A percentile compares a stretch with the other conserved stretches of the same genome.
Conservation (phyloP, 768 basidiomycete genomes). For the Tulasnella sp. region DNA sequence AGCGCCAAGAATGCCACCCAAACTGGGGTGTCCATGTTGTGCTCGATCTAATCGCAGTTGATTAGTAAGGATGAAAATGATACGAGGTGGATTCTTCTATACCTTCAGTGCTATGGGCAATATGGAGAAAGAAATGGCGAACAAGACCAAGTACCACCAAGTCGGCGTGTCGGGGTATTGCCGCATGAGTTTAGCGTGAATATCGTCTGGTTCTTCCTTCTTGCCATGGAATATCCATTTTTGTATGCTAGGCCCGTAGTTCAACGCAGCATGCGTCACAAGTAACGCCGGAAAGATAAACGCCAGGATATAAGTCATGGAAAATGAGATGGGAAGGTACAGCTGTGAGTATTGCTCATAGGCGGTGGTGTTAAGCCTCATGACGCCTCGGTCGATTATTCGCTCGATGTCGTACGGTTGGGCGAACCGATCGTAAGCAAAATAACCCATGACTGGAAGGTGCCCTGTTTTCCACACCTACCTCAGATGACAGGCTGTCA, state of each 20-base stretch:
- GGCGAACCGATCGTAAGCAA: background rate
- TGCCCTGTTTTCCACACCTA: background rate
- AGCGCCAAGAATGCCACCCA: background rate
- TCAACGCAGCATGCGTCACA: background rate
- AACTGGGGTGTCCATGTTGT: background rate
- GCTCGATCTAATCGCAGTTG: background rate
- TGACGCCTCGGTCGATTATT: background rate
- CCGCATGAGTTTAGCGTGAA: slow-evolving; percentile 7
- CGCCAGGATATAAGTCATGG: background rate
- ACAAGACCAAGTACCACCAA: slow-evolving; percentile 30
- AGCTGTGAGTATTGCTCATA: background rate
- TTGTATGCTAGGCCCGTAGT: background rate
- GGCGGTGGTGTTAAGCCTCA: background rate
- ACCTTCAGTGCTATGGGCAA: background rate
- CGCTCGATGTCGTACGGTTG: background rate
- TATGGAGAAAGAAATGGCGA: background rate
- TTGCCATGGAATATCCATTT: background rate
- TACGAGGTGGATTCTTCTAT: background rate
- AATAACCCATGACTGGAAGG: background rate
- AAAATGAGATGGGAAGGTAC: background rate
- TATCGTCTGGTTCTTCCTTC: background rate
- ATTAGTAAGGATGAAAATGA: background rate
- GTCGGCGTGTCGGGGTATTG: background rate
- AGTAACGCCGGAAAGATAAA: background rate
- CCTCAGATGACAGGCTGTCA: slow-evolving; percentile 19